Conservation (phyloP, 2,329 filamentous ascomycete genomes). For the Rutstroemia sp. region DNA sequence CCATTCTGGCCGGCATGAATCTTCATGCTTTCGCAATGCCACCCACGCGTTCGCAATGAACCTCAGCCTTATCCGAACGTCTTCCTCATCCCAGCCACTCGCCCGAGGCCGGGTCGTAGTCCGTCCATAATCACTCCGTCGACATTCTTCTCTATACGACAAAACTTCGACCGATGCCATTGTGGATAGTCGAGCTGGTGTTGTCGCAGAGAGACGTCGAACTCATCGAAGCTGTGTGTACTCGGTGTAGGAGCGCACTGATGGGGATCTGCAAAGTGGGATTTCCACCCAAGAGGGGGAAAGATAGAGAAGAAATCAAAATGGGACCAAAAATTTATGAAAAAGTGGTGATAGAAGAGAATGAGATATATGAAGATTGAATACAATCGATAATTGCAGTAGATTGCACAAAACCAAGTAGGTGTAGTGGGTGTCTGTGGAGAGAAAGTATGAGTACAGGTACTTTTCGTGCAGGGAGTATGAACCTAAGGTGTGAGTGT, state of each 20-base stretch:
- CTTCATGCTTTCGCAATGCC: conserved; percentile 19
- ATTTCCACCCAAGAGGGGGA: conserved; percentile 8
- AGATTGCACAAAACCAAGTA: not conserved
- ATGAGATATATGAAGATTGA: not conserved
- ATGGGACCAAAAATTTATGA: conserved; percentile 1
- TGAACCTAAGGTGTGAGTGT: no score
- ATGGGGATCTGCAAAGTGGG: conserved; percentile 9
- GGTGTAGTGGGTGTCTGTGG: not conserved
- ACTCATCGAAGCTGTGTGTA: conserved; percentile 29
- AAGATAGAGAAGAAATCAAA: not conserved
- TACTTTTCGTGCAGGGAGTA: not conserved
- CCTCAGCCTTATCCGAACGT: conserved; percentile 30
- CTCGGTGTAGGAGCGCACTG: conserved; percentile 7
- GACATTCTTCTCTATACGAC: conserved; percentile 33
- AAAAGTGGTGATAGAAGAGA: not conserved
- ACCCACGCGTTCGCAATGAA: conserved; percentile 31
- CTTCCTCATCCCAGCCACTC: conserved; percentile 38
- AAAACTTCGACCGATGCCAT: conserved; percentile 40
- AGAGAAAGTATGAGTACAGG: not conserved
- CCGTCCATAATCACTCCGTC: conserved; percentile 34
- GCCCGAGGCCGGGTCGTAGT: conserved; percentile 35
- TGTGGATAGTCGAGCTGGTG: conserved; percentile 29
- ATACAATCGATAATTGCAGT: not conserved
- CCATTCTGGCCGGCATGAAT: conserved; percentile 19
- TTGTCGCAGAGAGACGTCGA: conserved; percentile 24